Evolutionary conservation across 768 basidiomycete genomes (phyloP), one percentile per base, ranked within the genome.

Genomic region (Rickenella mellea): DNA sequence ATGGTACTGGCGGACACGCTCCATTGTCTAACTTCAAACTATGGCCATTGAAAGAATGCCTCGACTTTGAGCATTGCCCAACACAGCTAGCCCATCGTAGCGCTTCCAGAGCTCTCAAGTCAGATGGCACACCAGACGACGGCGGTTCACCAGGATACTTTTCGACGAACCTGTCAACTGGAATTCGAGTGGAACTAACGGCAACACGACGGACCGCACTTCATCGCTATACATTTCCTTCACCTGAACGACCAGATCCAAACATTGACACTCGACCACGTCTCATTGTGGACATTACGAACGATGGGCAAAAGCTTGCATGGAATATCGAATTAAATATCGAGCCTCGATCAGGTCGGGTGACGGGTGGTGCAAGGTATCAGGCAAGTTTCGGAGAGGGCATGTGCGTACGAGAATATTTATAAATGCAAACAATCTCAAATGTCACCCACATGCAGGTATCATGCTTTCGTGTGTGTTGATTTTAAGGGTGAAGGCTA

Each of bases 281-380:
- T 6, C 29, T 46, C 26, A 29, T 46, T 20, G 15, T 46, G 12
- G 45, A 46, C 35, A 27, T 46, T 20, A 45, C 44, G 14, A 46
- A 46, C 25, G 45, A 46, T 35, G 40, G 40, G n/a, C 17, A 24
- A 24, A 41, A 35, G 15, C 27, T 30, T n/a, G 31, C 24, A 19
- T 20, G 19, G n/a, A 31, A 27, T 12, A 26, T 21, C 5, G 25
- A 21, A 7, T 20, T 46, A 20, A 33, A 30, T 19, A 35, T 33
- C 7, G 22, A 19, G 22, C 45, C 45, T 10, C 28, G 21, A n/a
- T 15, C 44, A 6, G 41, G 41, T 31, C 12, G 28, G 10, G 17
- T 28, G 24, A 8, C 15, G 15, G 33, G 33, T 15, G 33, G 33
- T 2, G 33, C 33, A 17, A 10, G 33, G 33, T 36, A 19, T 17